Evolutionary conservation across 371 early-diverging fungal genomes (phyloP).

Genomic region (Mucor saturninus): DNA sequence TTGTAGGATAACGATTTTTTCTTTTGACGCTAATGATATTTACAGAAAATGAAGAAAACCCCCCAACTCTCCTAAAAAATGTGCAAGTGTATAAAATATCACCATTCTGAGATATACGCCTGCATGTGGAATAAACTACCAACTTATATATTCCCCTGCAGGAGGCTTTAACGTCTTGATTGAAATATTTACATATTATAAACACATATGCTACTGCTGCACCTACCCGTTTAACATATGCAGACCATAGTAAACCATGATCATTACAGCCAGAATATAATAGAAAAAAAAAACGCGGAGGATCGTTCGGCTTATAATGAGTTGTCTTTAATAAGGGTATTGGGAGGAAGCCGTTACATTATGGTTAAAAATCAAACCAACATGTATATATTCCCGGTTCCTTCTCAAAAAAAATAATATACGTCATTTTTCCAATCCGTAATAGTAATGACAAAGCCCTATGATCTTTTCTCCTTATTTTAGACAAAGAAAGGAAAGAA

Average conservation of each 20-base stretch:
- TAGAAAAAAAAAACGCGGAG: neutral
- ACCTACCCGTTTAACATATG: neutral
- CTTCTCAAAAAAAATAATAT: neutral
- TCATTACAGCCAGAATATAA: neutral
- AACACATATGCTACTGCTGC: slow-evolving; percentile 2
- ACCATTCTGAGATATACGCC: neutral
- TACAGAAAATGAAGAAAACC: too few relatives aligned
- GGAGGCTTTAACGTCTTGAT: neutral
- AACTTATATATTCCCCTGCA: slow-evolving; percentile 3
- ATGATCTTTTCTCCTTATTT: neutral
- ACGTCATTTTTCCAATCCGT: slow-evolving; percentile 12
- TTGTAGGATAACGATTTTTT: too few relatives aligned
- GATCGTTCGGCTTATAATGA: neutral
- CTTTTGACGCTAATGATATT: too few relatives aligned
- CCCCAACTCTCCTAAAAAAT: too few relatives aligned
- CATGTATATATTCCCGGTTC: slow-evolving; percentile 3
- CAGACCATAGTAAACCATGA: too few relatives aligned
- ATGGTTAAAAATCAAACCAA: slow-evolving; percentile 1
- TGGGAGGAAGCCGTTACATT: neutral
- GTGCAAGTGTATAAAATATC: too few relatives aligned
- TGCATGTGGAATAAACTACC: neutral
- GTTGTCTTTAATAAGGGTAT: too few relatives aligned
- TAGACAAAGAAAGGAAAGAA: slow-evolving; percentile 16
- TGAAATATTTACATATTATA: slow-evolving; percentile 9
- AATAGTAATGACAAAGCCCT: neutral